Conservation (phyloP, 192 early-diverging fungal species). For the Phlyctochytrium arcticum region DNA sequence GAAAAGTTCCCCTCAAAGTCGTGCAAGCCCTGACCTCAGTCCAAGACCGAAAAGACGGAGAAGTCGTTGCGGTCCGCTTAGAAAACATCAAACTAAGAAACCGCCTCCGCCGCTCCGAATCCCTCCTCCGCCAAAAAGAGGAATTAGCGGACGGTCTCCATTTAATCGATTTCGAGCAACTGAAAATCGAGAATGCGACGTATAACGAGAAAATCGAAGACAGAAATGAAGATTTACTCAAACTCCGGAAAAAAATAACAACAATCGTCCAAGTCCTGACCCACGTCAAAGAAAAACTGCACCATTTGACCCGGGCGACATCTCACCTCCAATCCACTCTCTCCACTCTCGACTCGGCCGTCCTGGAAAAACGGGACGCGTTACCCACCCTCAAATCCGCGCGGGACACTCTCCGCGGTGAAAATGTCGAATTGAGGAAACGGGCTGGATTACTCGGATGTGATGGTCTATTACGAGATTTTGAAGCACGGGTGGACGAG, state of each 20-base stretch:
- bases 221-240: constrained; percentile 57
- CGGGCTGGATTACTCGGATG: constrained; percentile 55
- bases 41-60: constrained; percentile 52
- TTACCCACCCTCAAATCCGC: constrained; percentile 44
- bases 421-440: constrained; percentile 40
- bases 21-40: constrained; percentile 45
- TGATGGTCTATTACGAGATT: constrained; percentile 45
- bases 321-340: constrained; percentile 8
- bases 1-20: constrained; percentile 39
- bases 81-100: constrained; percentile 62
- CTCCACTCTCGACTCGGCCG: constrained; percentile 40
- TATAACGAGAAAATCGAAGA: constrained; percentile 68
- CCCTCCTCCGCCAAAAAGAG: constrained; percentile 52
- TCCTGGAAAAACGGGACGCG: constrained; percentile 39
- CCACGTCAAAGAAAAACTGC: constrained; percentile 61
- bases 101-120: constrained; percentile 49
- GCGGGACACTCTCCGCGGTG: constrained; percentile 35
- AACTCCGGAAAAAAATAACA: constrained; percentile 59
- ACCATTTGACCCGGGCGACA: neutral
- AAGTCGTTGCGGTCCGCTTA: constrained; percentile 51
- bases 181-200: constrained; percentile 63
- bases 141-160: constrained; percentile 61
- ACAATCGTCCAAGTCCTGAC: constrained; percentile 60
- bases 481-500: constrained; percentile 52
- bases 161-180: constrained; percentile 63